A percentile compares a stretch with the other conserved stretches of the same genome.
Conservation (phyloP, 495 filamentous ascomycete genomes). For the Chaetomium cochliodes region DNA sequence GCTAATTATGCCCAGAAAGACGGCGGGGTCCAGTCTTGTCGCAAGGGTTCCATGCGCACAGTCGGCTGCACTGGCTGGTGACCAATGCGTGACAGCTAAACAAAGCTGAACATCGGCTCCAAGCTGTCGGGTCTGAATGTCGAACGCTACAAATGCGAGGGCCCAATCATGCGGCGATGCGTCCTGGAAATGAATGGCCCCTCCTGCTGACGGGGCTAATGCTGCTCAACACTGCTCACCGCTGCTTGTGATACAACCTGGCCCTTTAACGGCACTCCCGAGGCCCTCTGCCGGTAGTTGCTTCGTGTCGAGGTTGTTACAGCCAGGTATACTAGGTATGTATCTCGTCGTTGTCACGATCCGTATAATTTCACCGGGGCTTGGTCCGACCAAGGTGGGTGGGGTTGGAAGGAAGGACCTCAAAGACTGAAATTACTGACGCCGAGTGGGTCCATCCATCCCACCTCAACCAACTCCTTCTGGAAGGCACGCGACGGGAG, state of each 20-base stretch:
- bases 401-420: neutral
- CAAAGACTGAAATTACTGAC: neutral
- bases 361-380: no score
- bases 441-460: neutral
- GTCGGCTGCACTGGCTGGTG: neutral
- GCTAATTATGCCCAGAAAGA: neutral
- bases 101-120: conserved; percentile 17
- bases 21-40: no score
- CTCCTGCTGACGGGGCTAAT: neutral
- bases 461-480: neutral
- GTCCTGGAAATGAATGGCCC: neutral
- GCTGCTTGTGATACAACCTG: neutral
- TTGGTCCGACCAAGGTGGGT: no score
- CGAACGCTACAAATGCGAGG: neutral
- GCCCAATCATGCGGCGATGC: conserved; percentile 5
- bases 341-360: neutral
- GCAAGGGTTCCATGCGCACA: no score
- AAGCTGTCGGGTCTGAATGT: conserved; percentile 19
- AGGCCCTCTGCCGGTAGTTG: no score
- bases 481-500: neutral
- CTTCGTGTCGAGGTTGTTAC: no score
- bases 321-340: neutral
- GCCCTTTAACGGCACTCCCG: neutral
- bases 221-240: neutral
- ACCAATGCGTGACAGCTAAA: neutral